A percentile compares a stretch with the other conserved stretches of the same genome.
Evolutionary conservation across 1,284 basidiomycete species (phyloP).

Genomic region (Boletus mariae): DNA sequence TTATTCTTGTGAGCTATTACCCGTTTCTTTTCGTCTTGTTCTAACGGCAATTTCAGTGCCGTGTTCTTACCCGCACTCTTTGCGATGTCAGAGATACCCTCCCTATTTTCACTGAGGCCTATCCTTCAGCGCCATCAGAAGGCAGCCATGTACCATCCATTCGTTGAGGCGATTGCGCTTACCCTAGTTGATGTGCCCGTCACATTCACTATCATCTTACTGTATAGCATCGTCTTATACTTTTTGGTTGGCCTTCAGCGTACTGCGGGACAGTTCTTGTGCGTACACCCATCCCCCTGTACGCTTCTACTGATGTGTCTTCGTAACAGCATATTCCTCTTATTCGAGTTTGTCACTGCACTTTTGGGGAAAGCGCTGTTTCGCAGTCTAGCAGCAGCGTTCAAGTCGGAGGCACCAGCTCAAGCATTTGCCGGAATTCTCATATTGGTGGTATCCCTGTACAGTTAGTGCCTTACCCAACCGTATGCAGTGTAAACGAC

Average conservation of each 20-base stretch:
- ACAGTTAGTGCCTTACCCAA: conserved; percentile 34
- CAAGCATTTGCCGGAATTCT: conserved; percentile 59
- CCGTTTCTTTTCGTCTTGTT: background rate
- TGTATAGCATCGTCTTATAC: conserved; percentile 53
- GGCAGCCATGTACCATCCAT: conserved; percentile 54
- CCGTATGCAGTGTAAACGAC: too few species aligned
- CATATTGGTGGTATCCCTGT: conserved; percentile 44
- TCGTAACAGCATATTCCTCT: conserved; percentile 44
- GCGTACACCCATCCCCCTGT: conserved; percentile 11
- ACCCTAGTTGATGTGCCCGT: conserved; percentile 61
- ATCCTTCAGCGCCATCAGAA: conserved; percentile 54
- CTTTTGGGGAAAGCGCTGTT: conserved; percentile 64
- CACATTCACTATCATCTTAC: conserved; percentile 40
- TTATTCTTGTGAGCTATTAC: conserved; percentile 56
- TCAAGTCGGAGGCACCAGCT: conserved; percentile 51
- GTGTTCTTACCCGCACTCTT: conserved; percentile 31
- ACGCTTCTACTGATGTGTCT: conserved; percentile 7
- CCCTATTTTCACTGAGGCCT: conserved; percentile 51
- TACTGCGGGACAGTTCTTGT: conserved; percentile 45
- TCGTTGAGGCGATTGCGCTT: conserved; percentile 53
- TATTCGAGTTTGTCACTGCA: conserved; percentile 49
- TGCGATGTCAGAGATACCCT: conserved; percentile 39
- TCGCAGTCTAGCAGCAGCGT: conserved; percentile 53
- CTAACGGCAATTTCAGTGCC: conserved; percentile 19
- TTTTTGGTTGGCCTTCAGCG: conserved; percentile 51